These are phyloP conservation scores for Amanita muscaria DNA, from an alignment of 768 basidiomycete genomes.

Conservation along the genomic window DNA sequence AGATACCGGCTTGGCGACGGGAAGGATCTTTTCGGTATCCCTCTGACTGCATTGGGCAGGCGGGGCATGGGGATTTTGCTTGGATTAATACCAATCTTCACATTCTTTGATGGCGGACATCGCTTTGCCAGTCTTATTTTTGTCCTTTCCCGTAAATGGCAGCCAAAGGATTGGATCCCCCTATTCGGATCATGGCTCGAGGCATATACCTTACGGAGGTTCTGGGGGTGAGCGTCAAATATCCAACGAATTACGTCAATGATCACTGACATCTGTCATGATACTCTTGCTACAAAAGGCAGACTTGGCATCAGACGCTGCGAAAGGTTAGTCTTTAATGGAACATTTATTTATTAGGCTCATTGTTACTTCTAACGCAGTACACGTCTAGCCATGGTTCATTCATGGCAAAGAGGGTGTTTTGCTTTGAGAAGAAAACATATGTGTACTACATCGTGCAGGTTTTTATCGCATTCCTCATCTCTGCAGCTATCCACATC, in stretches of 20 bases:
- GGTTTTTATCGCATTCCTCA: conserved; percentile 25
- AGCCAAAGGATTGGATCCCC: conserved; percentile 31
- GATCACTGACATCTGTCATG: background rate
- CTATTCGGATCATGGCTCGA: conserved; percentile 25
- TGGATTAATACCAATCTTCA: conserved; percentile 6
- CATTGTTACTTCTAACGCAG: conserved; percentile 1
- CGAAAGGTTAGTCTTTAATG: conserved; percentile 28
- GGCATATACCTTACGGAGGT: conserved; percentile 28
- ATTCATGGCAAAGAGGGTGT: conserved; percentile 15
- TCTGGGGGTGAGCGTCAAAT: conserved; percentile 30
- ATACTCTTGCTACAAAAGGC: conserved; percentile 14
- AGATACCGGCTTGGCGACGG: conserved; percentile 13
- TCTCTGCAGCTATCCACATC: conserved; percentile 27
- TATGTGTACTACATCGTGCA: conserved; percentile 21
- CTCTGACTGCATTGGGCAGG: conserved; percentile 10
- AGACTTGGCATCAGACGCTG: conserved; percentile 30
- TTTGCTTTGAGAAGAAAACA: conserved; percentile 19
- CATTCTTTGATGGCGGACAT: conserved; percentile 7
- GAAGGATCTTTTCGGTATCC: conserved; percentile 8
- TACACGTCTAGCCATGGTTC: conserved; percentile 16
- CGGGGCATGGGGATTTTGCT: conserved; percentile 4
- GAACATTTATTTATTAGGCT: no score
- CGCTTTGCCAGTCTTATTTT: conserved; percentile 14
- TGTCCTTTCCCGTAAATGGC: conserved; percentile 18
- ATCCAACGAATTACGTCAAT: background rate